Base-by-base conservation (phyloP, 805 yeast genomes). In the Blastobotrys terrestris region DNA sequence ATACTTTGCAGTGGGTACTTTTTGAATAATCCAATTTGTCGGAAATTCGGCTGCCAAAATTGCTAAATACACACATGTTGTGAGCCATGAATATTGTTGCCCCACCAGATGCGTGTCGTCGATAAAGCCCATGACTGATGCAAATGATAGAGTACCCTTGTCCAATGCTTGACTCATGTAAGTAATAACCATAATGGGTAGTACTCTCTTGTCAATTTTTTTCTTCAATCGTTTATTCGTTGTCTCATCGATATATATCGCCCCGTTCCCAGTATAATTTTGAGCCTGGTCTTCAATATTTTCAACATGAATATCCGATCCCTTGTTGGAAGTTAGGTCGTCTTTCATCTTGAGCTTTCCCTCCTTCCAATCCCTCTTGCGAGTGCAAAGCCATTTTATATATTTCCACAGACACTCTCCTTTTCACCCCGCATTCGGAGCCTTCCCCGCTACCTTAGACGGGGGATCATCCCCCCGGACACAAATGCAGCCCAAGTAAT, bases 101-200 rank as follows among this genome's bases (percentile, higher is more conserved):
- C 77, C 74, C 16, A 49, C 53, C 71, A 75, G 68, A 18, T 66
- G 45, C 56, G 72, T 64, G 52, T 72, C 81, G 18, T 58, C 63
- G 57, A 67, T 66, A 51, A 75, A 65, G 44, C 80, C 83, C 72
- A 75, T 68, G 43, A 79, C 74, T 7, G 81, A 72, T 1, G 80
- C 78, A 45, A 73, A 78, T 20, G 79, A 70, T 40, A 71, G 72
- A 1, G 83, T 66, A 19, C 70, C 65, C 63, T 82, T 82, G 64
- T 82, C 87, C 15, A 53, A 41, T 15, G 51, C 50, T 52, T 57
- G 60, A 18, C 52, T 31, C 31, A 55, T 49, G 31, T 57, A 57
- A 8, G 51, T 53, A 16, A 53, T n/a, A 13, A 46, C 31, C 26
- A 58, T 56, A 39, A 54, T 39, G 13, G 61, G 58, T 39, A 58